Conservation (phyloP, 257 asterid species). For the Penstemon newberryi region DNA sequence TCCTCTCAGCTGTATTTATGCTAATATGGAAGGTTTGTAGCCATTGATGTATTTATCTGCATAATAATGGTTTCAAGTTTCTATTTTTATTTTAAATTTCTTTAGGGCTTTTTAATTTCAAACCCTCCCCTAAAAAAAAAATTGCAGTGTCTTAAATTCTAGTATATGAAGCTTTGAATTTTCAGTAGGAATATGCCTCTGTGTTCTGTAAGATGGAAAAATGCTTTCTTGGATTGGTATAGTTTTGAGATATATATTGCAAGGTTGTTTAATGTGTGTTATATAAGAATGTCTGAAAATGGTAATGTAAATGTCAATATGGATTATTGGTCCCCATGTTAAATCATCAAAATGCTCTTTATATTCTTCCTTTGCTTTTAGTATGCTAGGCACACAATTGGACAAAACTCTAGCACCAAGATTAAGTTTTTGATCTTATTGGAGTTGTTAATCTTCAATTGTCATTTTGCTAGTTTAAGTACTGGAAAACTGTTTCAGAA, state of each 20-base stretch:
- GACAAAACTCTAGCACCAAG: not conserved
- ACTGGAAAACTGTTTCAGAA: not conserved
- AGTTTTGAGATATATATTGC: constrained; percentile 17
- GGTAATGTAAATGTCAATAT: constrained; percentile 17
- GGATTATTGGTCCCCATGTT: constrained; percentile 9
- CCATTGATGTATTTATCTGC: constrained; percentile 14
- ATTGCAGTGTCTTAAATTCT: not conserved
- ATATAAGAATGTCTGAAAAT: constrained; percentile 8
- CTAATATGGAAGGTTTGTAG: constrained; percentile 87
- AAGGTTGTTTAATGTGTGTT: constrained; percentile 2
- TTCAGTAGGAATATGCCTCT: constrained; percentile 20
- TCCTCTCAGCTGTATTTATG: constrained; percentile 55
- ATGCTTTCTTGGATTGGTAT: constrained; percentile 1
- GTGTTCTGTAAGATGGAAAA: constrained; percentile 11
- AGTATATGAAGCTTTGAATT: not conserved
- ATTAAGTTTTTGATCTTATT: not conserved
- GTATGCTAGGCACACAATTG: not conserved
- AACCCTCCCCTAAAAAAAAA: too few species aligned
- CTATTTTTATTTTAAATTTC: not conserved
- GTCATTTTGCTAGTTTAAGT: not conserved
- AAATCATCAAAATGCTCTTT: constrained; percentile 11
- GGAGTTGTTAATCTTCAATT: constrained; percentile 1
- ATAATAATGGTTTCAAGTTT: constrained; percentile 1
- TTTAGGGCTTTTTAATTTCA: constrained; percentile 6
- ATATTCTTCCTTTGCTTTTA: not conserved